These are phyloP conservation scores for Neurospora tetrasperma DNA, from an alignment of 495 filamentous ascomycete species.

Conservation along the genomic window DNA sequence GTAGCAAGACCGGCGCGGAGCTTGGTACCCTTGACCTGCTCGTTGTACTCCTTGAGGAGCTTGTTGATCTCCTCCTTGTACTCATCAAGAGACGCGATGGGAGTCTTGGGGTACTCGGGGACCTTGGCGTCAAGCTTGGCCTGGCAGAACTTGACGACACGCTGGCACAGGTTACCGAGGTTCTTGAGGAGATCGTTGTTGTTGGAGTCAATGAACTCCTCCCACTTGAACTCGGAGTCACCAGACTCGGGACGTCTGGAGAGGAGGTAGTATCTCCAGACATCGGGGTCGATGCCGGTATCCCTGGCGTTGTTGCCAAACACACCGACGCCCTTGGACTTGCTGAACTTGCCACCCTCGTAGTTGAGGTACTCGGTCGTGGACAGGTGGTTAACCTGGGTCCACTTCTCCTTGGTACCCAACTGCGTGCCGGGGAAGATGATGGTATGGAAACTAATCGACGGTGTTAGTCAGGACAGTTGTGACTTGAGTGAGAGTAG, in stretches of 20 bases:
- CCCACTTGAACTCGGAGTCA: conserved; percentile 84
- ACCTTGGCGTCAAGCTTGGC: conserved; percentile 60
- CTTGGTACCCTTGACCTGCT: conserved; percentile 62
- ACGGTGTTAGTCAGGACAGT: background rate
- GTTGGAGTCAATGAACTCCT: conserved; percentile 70
- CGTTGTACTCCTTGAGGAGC: conserved; percentile 57
- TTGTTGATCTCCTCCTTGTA: conserved; percentile 53
- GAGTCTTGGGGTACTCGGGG: conserved; percentile 49
- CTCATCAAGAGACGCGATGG: conserved; percentile 13
- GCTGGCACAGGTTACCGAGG: conserved; percentile 88
- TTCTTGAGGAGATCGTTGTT: conserved; percentile 87
- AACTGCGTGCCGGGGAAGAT: conserved; percentile 86
- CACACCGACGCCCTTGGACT: conserved; percentile 79
- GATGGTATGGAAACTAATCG: conserved; percentile 60
- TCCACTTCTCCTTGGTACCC: conserved; percentile 80
- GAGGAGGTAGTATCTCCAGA: conserved; percentile 91
- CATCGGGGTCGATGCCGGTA: conserved; percentile 74
- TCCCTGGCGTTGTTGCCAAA: conserved; percentile 84
- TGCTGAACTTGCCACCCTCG: conserved; percentile 92
- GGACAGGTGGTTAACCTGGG: conserved; percentile 76
- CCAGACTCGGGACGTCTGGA: conserved; percentile 80
- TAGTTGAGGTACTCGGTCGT: conserved; percentile 96
- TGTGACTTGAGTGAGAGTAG: background rate
- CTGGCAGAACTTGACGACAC: conserved; percentile 83
- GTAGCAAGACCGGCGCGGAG: conserved; percentile 61